Base-by-base conservation (phyloP, 306 rosid species). In the Delonix regia region DNA sequence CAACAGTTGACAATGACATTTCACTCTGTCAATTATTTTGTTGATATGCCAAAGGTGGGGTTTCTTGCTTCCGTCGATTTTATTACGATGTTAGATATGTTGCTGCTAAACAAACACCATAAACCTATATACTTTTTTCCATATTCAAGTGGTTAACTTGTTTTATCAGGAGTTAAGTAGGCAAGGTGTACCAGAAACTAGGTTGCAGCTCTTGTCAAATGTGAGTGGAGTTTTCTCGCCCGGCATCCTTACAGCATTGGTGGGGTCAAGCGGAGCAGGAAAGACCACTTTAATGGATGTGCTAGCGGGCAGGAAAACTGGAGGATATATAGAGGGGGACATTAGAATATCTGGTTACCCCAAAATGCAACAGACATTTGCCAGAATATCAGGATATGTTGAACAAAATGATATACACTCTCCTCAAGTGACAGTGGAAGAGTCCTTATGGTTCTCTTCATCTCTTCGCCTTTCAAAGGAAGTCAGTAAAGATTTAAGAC, bases 261-360 rank as follows among this genome's bases (percentile, higher is more conserved):
- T 90, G 64, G 98, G 98, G 38, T 73, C 98, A 36, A 93, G 98
- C 75, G 98, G 98, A 52, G 98, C 98, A 9, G 98, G 97, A 69
- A 90, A 93, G 87, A 93, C 98, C 72, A 93, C 98, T 70, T 71
- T 93, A 79, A 91, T 93, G 98, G 98, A 93, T 72, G 98, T 93
- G 36, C 93, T 93, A 42, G 97, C 98, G 21, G 98, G 97, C 28
- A 89, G 98, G 85, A 93, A 93, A 85, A 90, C 98, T 10, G 98
- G 94, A 56, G 97, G 97, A 18, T 89, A 89, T 77, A 88, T 90
- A 21, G 97, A 93, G 81, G 98, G 98, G 16, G 90, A 88, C 6
- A 80, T 93, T 63, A 89, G 36, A 71, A 90, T 90, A 76, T 93
- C 98, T 24, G 98, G 98, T 56, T 48, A 88, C 82, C 86, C 89